Conservation (phyloP, 1,284 basidiomycete species). For the Cryptococcus amylolentus region DNA sequence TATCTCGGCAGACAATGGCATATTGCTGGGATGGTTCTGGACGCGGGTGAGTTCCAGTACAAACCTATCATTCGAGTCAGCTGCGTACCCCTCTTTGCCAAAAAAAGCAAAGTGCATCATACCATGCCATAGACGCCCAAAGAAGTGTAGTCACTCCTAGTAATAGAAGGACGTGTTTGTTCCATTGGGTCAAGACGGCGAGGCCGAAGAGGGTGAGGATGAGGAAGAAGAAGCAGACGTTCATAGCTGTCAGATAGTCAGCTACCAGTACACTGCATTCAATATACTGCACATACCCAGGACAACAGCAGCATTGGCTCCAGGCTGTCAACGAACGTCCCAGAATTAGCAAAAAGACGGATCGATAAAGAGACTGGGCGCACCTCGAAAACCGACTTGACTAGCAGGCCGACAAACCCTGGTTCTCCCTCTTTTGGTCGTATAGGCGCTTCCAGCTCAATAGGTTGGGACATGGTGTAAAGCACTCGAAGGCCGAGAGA, state of each 20-base stretch:
- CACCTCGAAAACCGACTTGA: conserved; percentile 46
- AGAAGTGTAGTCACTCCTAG: conserved; percentile 31
- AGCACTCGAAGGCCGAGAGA: too few relatives aligned
- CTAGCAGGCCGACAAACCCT: conserved; percentile 37
- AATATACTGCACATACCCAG: conserved; percentile 24
- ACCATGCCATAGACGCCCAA: conserved; percentile 48
- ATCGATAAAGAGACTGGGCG: conserved; percentile 7
- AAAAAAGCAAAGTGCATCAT: background rate
- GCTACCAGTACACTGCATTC: background rate
- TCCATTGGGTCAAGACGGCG: conserved; percentile 42
- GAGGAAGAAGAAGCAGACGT: conserved; percentile 47
- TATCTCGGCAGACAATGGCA: conserved; percentile 21
- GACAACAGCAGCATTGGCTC: conserved; percentile 41
- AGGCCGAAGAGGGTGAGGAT: conserved; percentile 41
- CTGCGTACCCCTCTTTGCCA: background rate
- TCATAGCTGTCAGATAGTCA: conserved; percentile 38
- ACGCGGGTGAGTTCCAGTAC: conserved; percentile 42
- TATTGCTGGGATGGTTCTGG: conserved; percentile 40
- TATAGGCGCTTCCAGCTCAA: too few relatives aligned
- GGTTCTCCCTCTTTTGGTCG: conserved; percentile 1
- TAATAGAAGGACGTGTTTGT: conserved; percentile 41
- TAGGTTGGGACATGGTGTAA: background rate
- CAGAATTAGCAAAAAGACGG: background rate
- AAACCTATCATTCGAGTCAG: conserved; percentile 31
- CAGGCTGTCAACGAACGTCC: conserved; percentile 26